A percentile compares a stretch with the other conserved stretches of the same genome.
phyloP scores from a whole-genome alignment of 305 asterid genomes.

The Fraxinus velutina region DNA sequence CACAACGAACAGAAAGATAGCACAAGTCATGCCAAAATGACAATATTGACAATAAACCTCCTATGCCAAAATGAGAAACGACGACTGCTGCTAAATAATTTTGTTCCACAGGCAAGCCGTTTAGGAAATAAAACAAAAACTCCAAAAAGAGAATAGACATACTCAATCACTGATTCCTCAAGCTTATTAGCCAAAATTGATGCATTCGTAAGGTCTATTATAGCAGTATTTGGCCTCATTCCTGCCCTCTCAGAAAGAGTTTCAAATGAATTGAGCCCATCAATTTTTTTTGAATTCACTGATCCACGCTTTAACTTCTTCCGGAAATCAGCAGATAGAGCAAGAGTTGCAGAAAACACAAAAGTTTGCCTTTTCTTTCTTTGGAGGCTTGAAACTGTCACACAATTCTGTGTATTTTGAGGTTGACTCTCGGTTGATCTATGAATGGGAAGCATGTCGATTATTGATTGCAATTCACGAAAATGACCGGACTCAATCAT shows the following conservation, averaged over 20 bases:
- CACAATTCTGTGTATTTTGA: constrained; percentile 53
- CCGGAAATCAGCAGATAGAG: constrained; percentile 81
- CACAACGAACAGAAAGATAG: constrained; percentile 8
- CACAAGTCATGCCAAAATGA: constrained; percentile 7
- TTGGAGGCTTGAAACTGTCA: constrained; percentile 60
- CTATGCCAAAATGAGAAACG: neutral
- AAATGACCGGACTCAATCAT: constrained; percentile 96
- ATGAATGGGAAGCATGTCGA: constrained; percentile 86
- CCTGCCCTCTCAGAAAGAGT: constrained; percentile 89
- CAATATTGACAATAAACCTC: neutral
- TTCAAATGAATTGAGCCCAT: constrained; percentile 74
- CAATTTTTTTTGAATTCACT: constrained; percentile 43
- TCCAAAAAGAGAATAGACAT: constrained; percentile 31
- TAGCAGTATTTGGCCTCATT: constrained; percentile 78
- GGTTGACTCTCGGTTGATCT: constrained; percentile 50
- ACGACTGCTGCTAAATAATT: neutral
- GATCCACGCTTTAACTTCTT: constrained; percentile 87
- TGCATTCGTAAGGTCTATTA: constrained; percentile 84
- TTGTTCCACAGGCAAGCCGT: neutral
- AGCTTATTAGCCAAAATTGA: constrained; percentile 79
- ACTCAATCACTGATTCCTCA: constrained; percentile 89
- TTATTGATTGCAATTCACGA: constrained; percentile 86
- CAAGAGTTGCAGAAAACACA: constrained; percentile 96
- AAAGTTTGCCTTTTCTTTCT: constrained; percentile 92
- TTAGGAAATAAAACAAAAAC: neutral